These are phyloP conservation scores for Kwoniella bestiolae DNA, from an alignment of 768 basidiomycete species.

Conservation along the genomic window DNA sequence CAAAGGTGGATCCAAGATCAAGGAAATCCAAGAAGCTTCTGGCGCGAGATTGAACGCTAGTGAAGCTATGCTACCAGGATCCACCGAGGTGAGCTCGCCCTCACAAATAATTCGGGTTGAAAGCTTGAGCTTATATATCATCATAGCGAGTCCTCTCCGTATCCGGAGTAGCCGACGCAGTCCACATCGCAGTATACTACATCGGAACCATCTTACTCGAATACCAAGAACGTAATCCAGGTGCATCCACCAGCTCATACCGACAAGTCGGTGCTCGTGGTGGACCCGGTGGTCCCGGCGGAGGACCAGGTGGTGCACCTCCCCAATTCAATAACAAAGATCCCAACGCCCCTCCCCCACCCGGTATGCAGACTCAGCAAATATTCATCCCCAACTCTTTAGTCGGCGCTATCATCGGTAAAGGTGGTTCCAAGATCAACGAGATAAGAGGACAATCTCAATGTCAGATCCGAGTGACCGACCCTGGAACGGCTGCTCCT, in stretches of 20 bases:
- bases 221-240: conserved; percentile 74
- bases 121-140: neutral
- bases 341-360: conserved; percentile 24
- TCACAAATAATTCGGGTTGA: neutral
- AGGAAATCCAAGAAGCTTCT: conserved; percentile 98
- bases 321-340: conserved; percentile 25
- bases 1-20: conserved; percentile 96
- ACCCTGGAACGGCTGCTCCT: conserved; percentile 85
- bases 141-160: conserved; percentile 91
- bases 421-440: conserved; percentile 97
- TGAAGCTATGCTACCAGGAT: conserved; percentile 97
- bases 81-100: conserved; percentile 79
- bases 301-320: conserved; percentile 25
- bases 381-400: conserved; percentile 98
- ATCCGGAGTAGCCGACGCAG: conserved; percentile 96
- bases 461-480: conserved; percentile 98
- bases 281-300: conserved; percentile 43
- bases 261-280: conserved; percentile 61
- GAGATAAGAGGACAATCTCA: conserved; percentile 95
- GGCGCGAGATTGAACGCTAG: conserved; percentile 95
- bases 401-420: conserved; percentile 86
- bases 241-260: conserved; percentile 63
- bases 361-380: conserved; percentile 83
- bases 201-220: conserved; percentile 88
- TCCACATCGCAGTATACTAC: conserved; percentile 99